phyloP scores from a whole-genome alignment of 495 filamentous ascomycete genomes.

The Hypoxylon rickii region DNA sequence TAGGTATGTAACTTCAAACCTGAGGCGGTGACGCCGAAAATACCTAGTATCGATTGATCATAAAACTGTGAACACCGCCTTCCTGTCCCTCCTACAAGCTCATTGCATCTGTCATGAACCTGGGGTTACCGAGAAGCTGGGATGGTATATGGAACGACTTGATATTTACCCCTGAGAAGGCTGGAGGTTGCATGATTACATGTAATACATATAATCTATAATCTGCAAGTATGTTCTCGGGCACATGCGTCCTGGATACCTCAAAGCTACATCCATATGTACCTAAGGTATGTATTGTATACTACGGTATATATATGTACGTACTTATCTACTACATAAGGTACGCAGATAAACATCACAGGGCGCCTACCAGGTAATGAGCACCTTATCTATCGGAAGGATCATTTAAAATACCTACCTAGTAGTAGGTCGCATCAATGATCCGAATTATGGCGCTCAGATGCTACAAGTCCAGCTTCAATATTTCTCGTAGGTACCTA shows the following conservation, averaged over 20 bases:
- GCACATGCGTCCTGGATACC: neutral
- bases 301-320: neutral
- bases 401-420: too few species aligned
- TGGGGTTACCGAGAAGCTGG: slow-evolving; percentile 11
- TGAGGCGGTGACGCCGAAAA: neutral
- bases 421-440: too few species aligned
- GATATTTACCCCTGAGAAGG: neutral
- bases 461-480: slow-evolving; percentile 1
- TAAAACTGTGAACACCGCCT: neutral
- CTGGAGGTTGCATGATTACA: too few species aligned
- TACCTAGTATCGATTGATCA: neutral
- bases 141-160: neutral
- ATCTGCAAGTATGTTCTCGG: neutral
- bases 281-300: neutral
- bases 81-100: neutral
- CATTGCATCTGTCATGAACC: slow-evolving; percentile 5
- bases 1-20: too few species aligned
- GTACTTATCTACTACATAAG: neutral
- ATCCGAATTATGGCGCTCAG: slow-evolving; percentile 10
- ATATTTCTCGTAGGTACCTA: too few species aligned
- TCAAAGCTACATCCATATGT: neutral
- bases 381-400: too few species aligned
- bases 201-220: too few species aligned
- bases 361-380: neutral
- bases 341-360: neutral